Evolutionary conservation across 2,329 filamentous ascomycete genomes (phyloP), one percentile per base, ranked within the genome.

Genomic region (Penicillium sp.): DNA sequence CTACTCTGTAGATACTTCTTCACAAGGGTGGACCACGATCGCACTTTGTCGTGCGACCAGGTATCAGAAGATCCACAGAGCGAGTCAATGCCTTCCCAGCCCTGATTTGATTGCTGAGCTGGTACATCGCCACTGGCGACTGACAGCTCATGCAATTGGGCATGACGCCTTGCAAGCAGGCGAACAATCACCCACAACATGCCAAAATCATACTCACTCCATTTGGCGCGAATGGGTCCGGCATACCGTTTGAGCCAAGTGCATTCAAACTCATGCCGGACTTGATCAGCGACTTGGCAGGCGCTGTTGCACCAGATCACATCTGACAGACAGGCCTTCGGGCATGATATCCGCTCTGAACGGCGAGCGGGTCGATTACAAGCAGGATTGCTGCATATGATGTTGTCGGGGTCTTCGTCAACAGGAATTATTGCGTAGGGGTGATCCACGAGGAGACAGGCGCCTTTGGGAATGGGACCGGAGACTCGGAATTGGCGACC

Each of bases 101-200:
- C 64, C 21, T 38, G 22, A 18, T 60, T 59, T 44, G 59, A 64
- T 8, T 16, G 39, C n/a, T 16, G 45, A 11, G 16, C 14, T 5
- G 42, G 27, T 11, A 40, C 21, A 21, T 3, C 34, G 21, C 29
- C 27, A 22, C 16, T 27, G 10, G 24, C 18, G 6, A 3, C 10
- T 11, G n/a, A 24, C 27, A 2, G 9, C n/a, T 5, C 32, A 11
- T 47, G 21, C 13, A 29, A 14, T 31, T 49, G 39, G 9, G 51
- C 11, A 29, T 66, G 54, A 29, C 66, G 58, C 13, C 58, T 62
- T 7, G 68, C 66, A 13, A 71, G 59, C 6, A 69, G 44, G 5
- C 69, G 67, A 7, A 71, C 63, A 56, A 71, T 69, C 51, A 71
- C 29, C 69, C 69, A 71, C 40, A 71, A 34, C 69, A 71, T 70